Base-by-base conservation (phyloP, 345 rosid genomes). In the Eutrema yunnanense region DNA sequence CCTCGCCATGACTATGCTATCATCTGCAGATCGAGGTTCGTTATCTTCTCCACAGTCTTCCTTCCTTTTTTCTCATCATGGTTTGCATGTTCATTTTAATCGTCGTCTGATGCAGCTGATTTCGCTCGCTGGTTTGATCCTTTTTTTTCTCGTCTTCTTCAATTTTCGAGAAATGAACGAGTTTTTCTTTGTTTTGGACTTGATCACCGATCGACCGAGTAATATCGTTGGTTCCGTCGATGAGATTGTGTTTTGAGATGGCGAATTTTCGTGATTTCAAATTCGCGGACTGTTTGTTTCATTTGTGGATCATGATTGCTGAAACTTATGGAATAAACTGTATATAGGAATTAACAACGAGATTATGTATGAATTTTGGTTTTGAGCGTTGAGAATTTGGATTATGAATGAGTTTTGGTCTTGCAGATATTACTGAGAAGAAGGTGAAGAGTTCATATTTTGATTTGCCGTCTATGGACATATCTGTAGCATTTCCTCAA, bases 401-500 rank as follows among this genome's bases (percentile, higher is more conserved):
- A 44, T 34, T 34, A 1, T 10, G 56, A 29, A 4, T 41, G 30
- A 11, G 22, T 43, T 66, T 58, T 58, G 37, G 42, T 73, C 1
- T 41, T 2, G 22, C 80, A 88, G 90, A 82, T 72, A 71, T 56
- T 29, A 13, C 5, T 40, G 74, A 73, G 19, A 75, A 76, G 71
- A 74, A 58, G 51, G 73, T 49, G 51, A 82, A 43, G 79, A 86
- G 80, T 74, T 88, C 95, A 7, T 88, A 90, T 79, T 82, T 81
- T 65, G 65, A 79, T 77, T 78, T 68, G 42, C 92, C 96, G 0
- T 26, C 96, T 0, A 69, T 96, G 91, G 95, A 90, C 65, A 75
- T 90, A 26, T 88, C 99, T 10, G 14, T 74, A 50, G 97, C 97
- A 29, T 96, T 96, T 73, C 99, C 99, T 76, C 99, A 90, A 77